Evolutionary conservation across 495 filamentous ascomycete genomes (phyloP), one percentile per base, ranked within the genome.

Genomic region (Aspergillus avenaceus): DNA sequence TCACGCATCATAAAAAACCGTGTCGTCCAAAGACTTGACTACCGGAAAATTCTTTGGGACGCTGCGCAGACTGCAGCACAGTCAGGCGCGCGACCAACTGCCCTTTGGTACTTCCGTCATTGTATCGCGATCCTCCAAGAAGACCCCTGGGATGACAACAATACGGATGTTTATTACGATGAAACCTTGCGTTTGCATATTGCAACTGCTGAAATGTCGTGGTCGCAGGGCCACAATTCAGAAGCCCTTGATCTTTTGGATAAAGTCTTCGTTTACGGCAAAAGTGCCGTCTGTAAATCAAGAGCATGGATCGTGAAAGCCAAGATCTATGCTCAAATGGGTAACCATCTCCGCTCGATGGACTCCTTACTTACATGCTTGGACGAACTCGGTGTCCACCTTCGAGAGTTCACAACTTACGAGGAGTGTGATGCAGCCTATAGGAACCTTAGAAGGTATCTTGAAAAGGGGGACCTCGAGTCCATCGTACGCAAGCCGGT

Each of bases 81-180:
- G 55, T 88, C 84, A 41, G 89, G 91, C 22, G 90, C 89, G 14
- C 76, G 86, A 36, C 82, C 85, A 5, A 88, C 86, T 6, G 89
- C 88, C 3, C 76, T 87, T 25, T 86, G 82, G 67, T 95, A 90
- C 62, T 91, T 84, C 66, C 77, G 79, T 26, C 78, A 81, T 55
- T 88, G 86, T 50, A 78, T 95, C 41, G 75, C 73, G n/a, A 75
- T 96, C 23, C 78, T 96, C 21, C 89, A 93, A 61, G 70, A 83
- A 14, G 67, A 88, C 47, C 84, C 87, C 1, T 96, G 91, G 91
- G 75, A 81, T 49, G 86, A 87, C 22, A 72, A 71, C 8, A 59
- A 64, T 21, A 71, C 77, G n/a, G 91, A 95, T 62, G 83, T 87
- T 1, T 83, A 82, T 47, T 95, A 95, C 55, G 81, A 89, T n/a